Base-by-base conservation (phyloP, 2,329 filamentous ascomycete genomes). In the Elsinoe batatas region DNA sequence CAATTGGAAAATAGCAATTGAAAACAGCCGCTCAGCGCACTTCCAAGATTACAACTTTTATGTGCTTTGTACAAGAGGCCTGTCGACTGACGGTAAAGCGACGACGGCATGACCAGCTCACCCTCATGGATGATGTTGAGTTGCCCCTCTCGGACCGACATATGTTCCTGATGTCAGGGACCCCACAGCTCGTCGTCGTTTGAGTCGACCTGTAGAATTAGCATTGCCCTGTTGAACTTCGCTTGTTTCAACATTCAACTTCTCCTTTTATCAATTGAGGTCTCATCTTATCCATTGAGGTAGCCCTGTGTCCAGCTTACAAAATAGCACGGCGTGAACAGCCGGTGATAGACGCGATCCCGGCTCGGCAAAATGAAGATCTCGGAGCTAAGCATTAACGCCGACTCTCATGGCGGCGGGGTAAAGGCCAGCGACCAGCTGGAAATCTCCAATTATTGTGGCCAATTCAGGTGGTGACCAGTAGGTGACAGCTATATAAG, bases 81-180 rank as follows among this genome's bases (percentile, higher is more conserved):
- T 38, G 36, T 18, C 17, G 36, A 5, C 17, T 38, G 36, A 38
- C 36, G 17, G 36, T 5, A 44, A 17, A 44, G 18, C 40, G 20
- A 26, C 40, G 40, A 44, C 5, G 15, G 15, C 12, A 47, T 47
- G 12, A 18, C 7, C 35, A 17, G n/a, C 22, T 5, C 22, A 15
- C 32, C 22, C 47, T 37, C 33, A 10, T 11, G 15, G 22, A 13
- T 37, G 22, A 13, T 37, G 47, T 51, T 51, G 47, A 51, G 32
- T 44, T 51, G 18, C 17, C 17, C 17, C 40, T 51, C 47, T 51
- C 47, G 47, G 47, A 37, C 47, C 47, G 47, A 51, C 47, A 51
- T 37, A 7, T 17, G n/a, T 12, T 51, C 47, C 47, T 51, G 47
- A 51, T 51, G 47, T 51, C 47, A 51, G 47, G 26, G 15, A 37